These are phyloP conservation scores for Rhodotorula babjevae DNA, from an alignment of 768 basidiomycete species.

Conservation along the genomic window DNA sequence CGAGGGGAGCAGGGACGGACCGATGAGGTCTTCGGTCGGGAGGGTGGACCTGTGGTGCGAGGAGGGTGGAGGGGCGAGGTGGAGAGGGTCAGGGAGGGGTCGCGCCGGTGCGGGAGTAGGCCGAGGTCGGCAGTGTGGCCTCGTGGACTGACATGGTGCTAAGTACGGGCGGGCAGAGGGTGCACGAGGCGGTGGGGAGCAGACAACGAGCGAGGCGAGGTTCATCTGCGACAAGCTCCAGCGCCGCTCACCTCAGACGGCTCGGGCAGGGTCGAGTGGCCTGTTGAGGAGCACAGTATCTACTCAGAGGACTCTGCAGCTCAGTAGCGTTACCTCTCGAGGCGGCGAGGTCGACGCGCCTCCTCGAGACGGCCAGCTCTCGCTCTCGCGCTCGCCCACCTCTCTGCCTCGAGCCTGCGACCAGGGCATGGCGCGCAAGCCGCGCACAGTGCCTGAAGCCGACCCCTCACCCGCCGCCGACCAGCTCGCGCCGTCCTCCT, in stretches of 20 bases:
- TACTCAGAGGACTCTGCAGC: too few species aligned
- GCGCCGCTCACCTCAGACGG: too few species aligned
- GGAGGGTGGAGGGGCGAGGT: too few species aligned
- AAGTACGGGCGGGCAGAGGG: too few species aligned
- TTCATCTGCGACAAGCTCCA: too few species aligned
- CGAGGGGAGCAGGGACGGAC: neutral
- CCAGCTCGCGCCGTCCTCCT: neutral
- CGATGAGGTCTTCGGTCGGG: slow-evolving; percentile 30
- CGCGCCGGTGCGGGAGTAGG: too few species aligned
- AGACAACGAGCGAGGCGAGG: neutral
- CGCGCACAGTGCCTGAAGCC: neutral
- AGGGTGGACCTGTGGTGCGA: slow-evolving; percentile 9
- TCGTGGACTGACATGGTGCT: neutral
- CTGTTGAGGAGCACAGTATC: too few species aligned
- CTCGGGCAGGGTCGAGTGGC: too few species aligned
- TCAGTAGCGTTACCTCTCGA: too few species aligned
- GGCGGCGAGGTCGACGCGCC: too few species aligned
- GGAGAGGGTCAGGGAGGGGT: neutral
- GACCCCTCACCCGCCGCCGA: neutral
- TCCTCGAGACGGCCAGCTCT: neutral
- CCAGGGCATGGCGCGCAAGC: neutral
- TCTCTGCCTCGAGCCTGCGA: neutral
- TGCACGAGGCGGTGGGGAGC: too few species aligned
- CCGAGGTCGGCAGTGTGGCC: neutral
- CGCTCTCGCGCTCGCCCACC: neutral